Evolutionary conservation across 805 yeast species (phyloP), one percentile per base, ranked within the genome.

Genomic region (Kodamaea laetipori): DNA sequence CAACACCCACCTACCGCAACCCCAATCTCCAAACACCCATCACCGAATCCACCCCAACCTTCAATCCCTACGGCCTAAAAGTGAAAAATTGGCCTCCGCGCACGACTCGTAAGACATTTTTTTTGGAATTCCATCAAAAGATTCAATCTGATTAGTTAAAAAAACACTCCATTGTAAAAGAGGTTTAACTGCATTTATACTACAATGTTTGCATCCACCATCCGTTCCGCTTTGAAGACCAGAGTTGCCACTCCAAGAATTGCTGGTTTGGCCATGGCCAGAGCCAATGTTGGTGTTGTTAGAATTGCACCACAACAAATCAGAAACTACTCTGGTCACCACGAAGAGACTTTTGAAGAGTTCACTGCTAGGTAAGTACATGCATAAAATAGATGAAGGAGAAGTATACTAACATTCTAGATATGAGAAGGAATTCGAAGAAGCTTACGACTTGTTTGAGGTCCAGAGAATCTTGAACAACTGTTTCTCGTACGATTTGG

Each of bases 401-500:
- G 9, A 13, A 26, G n/a, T 15, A 27, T 52, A 60, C 70, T 66
- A 63, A 68, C 73, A 8, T 25, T 44, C 3, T 51, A 82, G 90
- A 81, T 88, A 81, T 75, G 97, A 89, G 76, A 86, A 89, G 73
- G 97, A 94, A 67, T 94, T 94, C 61, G 97, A 94, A 57, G 89
- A 86, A 66, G 95, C 95, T 37, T 71, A 71, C 59, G 76, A 71
- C 58, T 64, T 71, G 55, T 71, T 71, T 49, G 76, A 71, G 58
- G 74, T 70, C 25, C 79, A 80, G 76, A 88, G 99, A 78, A 90
- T 94, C 49, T 81, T 94, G 66, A 94, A 95, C 83, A 94, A 94
- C 77, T 90, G 95, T 71, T 94, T 94, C 77, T 87, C 98, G 11
- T 94, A 94, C 77, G 99, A 94, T 74, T 81, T 94, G 70, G 99